Evolutionary conservation across 768 basidiomycete genomes (phyloP), one percentile per base, ranked within the genome.

Genomic region (Trametes coccinea): DNA sequence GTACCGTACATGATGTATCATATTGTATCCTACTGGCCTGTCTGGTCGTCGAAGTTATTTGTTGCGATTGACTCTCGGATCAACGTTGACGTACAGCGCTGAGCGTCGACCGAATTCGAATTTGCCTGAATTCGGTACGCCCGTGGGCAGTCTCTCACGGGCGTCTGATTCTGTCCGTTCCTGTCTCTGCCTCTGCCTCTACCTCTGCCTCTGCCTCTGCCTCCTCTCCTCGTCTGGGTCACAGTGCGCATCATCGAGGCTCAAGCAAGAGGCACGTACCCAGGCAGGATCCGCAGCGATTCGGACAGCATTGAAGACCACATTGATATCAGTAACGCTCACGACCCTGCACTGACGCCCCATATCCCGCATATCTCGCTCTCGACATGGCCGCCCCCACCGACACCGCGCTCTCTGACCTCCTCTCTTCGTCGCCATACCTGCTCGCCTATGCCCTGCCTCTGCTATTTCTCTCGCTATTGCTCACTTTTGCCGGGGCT

Each of bases 401-500:
- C n/a, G 45, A 53, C 29, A 54, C 62, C 39, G 56, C 66, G 22
- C 66, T 70, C 55, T 40, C 66, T 40, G 50, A 73, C 30, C 74
- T 87, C 30, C 72, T 88, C 6, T 73, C 80, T 45, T 76, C 82
- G 8, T 76, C 79, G 22, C 70, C 82, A 4, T 84, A 82, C 67
- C 70, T 78, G 29, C 78, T 89, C 33, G 80, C 80, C 43, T 89
- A 88, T 69, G 67, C 81, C 34, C 67, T 89, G 30, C 87, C 87
- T 53, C 75, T 90, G n/a, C 75, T 90, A 34, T 70, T 84, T 3
- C 60, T 84, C 5, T 88, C 87, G 9, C 53, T 86, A 43, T 61
- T 84, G 27, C 75, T 87, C 40, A 82, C 82, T 6, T 86, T 88
- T 68, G 76, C 85, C n/a, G 87, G 88, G n/a, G 79, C 86, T 2